Conservation (phyloP, 805 yeast species). For the Candida cerambycidarum region DNA sequence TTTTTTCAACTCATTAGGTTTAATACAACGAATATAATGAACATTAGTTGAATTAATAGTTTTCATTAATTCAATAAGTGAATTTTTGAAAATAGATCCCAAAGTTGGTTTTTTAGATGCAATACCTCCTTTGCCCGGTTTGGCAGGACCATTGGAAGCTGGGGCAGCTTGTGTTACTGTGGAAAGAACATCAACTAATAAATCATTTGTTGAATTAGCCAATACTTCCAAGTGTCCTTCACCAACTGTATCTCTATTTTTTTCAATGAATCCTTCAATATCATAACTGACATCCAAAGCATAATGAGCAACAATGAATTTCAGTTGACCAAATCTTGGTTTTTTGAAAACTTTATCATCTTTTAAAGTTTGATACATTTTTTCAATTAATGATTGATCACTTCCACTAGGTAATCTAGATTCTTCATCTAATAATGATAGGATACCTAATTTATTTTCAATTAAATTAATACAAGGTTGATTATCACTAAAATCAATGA, state of each 20-base stretch:
- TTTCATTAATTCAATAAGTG: slow-evolving; percentile 87
- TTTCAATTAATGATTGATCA: slow-evolving; percentile 89
- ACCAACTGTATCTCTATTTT: slow-evolving; percentile 95
- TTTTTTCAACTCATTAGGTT: slow-evolving; percentile 89
- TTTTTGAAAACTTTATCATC: slow-evolving; percentile 80
- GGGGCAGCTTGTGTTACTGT: slow-evolving; percentile 62
- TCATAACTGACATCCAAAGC: slow-evolving; percentile 93
- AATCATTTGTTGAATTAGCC: slow-evolving; percentile 62
- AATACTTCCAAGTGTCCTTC: slow-evolving; percentile 91
- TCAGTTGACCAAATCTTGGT: slow-evolving; percentile 91
- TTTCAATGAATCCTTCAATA: slow-evolving; percentile 92
- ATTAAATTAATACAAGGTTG: slow-evolving; percentile 95
- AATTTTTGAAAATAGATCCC: slow-evolving; percentile 90
- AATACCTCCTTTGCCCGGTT: slow-evolving; percentile 21
- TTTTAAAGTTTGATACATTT: slow-evolving; percentile 81
- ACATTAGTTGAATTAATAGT: slow-evolving; percentile 94
- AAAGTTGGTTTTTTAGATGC: slow-evolving; percentile 82
- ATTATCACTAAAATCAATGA: slow-evolving; percentile 92
- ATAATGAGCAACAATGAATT: slow-evolving; percentile 88
- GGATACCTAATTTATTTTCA: slow-evolving; percentile 84
- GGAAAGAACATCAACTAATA: slow-evolving; percentile 63
- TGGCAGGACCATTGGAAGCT: slow-evolving; percentile 31
- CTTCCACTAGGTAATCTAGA: slow-evolving; percentile 91
- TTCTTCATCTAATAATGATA: slow-evolving; percentile 90
- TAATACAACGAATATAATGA: slow-evolving; percentile 95